Evolutionary conservation across 306 rosid species (phyloP).

Genomic region (Quercus parvula): DNA sequence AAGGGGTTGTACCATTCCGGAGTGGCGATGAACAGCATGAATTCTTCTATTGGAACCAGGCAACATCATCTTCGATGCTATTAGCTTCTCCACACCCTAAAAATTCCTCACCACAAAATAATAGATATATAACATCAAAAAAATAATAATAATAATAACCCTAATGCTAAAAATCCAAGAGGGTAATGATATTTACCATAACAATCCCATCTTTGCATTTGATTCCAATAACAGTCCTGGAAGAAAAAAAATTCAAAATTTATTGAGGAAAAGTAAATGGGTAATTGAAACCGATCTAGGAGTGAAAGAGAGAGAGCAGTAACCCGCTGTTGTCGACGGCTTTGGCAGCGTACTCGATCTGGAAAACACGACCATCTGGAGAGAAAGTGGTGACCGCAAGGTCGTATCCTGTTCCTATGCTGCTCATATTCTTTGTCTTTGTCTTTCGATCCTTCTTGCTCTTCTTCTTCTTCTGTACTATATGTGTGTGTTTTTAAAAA

Average conservation of each 20-base stretch:
- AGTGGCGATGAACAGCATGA: conserved; percentile 89
- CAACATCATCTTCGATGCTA: conserved; percentile 96
- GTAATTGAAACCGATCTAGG: not conserved
- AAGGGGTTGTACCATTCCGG: conserved; percentile 71
- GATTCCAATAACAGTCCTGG: conserved; percentile 97
- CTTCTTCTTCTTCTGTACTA: not conserved
- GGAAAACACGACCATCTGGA: conserved; percentile 97
- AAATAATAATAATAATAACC: not conserved
- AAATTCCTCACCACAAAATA: conserved; percentile 8
- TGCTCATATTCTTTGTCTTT: conserved; percentile 50
- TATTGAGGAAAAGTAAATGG: not conserved
- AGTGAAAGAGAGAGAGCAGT: not conserved
- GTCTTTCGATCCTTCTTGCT: not conserved
- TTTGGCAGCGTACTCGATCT: conserved; percentile 97
- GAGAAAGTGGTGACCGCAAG: conserved; percentile 98
- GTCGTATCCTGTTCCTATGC: conserved; percentile 98
- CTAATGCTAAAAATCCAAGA: not conserved
- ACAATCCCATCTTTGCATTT: conserved; percentile 95
- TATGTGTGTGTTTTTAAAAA: no score
- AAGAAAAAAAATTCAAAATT: not conserved
- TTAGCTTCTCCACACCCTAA: conserved; percentile 94
- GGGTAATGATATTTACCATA: conserved; percentile 41
- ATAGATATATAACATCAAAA: not conserved
- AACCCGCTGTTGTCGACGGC: conserved; percentile 99
- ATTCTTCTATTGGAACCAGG: conserved; percentile 96